A percentile compares a stretch with the other conserved stretches of the same genome.
Evolutionary conservation across 768 basidiomycete species (phyloP).

Genomic region (Lyophyllum shimeji): DNA sequence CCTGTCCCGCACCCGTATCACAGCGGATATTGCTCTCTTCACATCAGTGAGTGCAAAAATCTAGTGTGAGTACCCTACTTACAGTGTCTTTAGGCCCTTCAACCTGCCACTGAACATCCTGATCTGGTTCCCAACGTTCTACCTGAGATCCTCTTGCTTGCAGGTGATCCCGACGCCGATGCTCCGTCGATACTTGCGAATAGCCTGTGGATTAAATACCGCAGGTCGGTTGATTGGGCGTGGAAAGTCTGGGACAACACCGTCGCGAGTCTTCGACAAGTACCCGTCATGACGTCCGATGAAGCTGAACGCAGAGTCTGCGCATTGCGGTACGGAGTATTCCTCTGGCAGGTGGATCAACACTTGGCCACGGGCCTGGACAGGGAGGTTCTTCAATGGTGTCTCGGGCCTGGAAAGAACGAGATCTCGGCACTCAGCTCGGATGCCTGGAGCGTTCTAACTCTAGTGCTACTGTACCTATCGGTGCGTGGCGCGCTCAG

Average conservation of each 20-base stretch:
- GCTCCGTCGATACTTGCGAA: constrained; percentile 73
- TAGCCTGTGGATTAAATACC: constrained; percentile 81
- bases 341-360: constrained; percentile 73
- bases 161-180: constrained; percentile 54
- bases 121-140: constrained; percentile 45
- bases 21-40: constrained; percentile 59
- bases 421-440: constrained; percentile 58
- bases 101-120: constrained; percentile 39
- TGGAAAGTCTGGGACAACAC: constrained; percentile 87
- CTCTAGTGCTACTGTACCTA: constrained; percentile 61
- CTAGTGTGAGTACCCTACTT: neutral
- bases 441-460: constrained; percentile 69
- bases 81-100: constrained; percentile 41
- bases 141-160: constrained; percentile 70
- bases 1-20: constrained; percentile 57
- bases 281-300: constrained; percentile 56
- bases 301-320: constrained; percentile 44
- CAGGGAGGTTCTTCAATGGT: constrained; percentile 69
- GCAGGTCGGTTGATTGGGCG: constrained; percentile 70
- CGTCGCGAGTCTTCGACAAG: constrained; percentile 69
- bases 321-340: constrained; percentile 66
- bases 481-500: constrained; percentile 66
- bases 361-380: constrained; percentile 77
- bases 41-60: constrained; percentile 46
- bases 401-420: constrained; percentile 62